Conservation (phyloP, 441 rosid genomes). For the Brassica hybrid region DNA sequence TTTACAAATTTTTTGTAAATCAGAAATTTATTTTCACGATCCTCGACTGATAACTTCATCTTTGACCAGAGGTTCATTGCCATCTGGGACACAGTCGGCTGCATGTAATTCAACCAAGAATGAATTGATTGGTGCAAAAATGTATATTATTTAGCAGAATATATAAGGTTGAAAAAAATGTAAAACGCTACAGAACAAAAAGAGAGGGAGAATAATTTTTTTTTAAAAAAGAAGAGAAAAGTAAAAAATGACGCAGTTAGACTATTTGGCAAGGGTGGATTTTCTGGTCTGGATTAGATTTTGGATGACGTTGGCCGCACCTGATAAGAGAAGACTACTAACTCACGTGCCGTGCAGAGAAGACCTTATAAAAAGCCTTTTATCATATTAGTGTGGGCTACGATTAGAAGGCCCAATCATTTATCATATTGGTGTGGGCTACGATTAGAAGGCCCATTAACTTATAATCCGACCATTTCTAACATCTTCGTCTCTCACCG, state of each 20-base stretch:
- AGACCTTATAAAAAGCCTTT: neutral
- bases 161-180: neutral
- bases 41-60: neutral
- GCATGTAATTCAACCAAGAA: neutral
- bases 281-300: constrained; percentile 42
- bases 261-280: constrained; percentile 25
- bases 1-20: neutral
- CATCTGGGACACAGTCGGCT: neutral
- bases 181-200: too few species aligned
- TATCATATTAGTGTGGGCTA: too few species aligned
- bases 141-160: neutral
- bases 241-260: constrained; percentile 9
- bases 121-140: neutral
- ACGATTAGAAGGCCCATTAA: constrained; percentile 12
- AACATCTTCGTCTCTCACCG: neutral
- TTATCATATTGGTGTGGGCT: neutral
- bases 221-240: neutral
- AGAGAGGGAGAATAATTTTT: neutral
- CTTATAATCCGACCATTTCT: neutral
- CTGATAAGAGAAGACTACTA: neutral
- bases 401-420: neutral
- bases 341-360: constrained; percentile 20
- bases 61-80: neutral
- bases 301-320: constrained; percentile 38
- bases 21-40: neutral